A percentile compares a stretch with the other conserved stretches of the same genome.
phyloP scores from a whole-genome alignment of 345 rosid species.

The Brassica nigra region DNA sequence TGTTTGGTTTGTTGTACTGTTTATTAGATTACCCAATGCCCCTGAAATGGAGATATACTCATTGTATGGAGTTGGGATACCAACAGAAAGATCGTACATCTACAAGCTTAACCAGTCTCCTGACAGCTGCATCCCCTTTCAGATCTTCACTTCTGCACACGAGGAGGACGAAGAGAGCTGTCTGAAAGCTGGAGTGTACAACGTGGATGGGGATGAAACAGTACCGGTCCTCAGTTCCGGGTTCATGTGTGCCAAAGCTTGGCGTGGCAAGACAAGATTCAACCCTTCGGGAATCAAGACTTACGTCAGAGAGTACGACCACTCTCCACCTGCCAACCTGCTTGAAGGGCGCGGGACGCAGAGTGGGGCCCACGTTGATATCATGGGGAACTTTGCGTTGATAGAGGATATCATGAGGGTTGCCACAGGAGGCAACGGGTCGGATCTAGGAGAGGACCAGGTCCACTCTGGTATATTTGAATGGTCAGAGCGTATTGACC shows the following conservation, averaged over 20 bases:
- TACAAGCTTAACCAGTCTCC: slow-evolving; percentile 71
- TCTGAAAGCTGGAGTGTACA: slow-evolving; percentile 79
- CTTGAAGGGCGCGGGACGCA: slow-evolving; percentile 92
- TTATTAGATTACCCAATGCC: slow-evolving; percentile 79
- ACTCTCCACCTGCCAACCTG: slow-evolving; percentile 82
- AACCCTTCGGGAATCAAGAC: slow-evolving; percentile 86
- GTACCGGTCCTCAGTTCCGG: slow-evolving; percentile 91
- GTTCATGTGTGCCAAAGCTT: slow-evolving; percentile 91
- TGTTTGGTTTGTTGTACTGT: slow-evolving; percentile 27
- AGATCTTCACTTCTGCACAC: slow-evolving; percentile 70
- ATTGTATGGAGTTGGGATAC: slow-evolving; percentile 91
- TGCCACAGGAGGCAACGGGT: slow-evolving; percentile 85
- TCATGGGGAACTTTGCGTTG: slow-evolving; percentile 95
- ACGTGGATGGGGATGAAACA: slow-evolving; percentile 89
- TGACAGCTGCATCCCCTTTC: slow-evolving; percentile 89
- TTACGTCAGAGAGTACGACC: slow-evolving; percentile 73
- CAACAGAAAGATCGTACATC: slow-evolving; percentile 85
- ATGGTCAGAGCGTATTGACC: slow-evolving; percentile 80
- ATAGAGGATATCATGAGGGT: slow-evolving; percentile 85
- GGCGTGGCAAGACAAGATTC: slow-evolving; percentile 93
- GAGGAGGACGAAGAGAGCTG: slow-evolving; percentile 66
- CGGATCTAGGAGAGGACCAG: slow-evolving; percentile 78
- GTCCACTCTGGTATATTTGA: slow-evolving; percentile 77
- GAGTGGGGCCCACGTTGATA: slow-evolving; percentile 91
- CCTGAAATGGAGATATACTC: slow-evolving; percentile 92